phyloP scores from a whole-genome alignment of 2,329 filamentous ascomycete genomes.

The Trichoderma hamatum region DNA sequence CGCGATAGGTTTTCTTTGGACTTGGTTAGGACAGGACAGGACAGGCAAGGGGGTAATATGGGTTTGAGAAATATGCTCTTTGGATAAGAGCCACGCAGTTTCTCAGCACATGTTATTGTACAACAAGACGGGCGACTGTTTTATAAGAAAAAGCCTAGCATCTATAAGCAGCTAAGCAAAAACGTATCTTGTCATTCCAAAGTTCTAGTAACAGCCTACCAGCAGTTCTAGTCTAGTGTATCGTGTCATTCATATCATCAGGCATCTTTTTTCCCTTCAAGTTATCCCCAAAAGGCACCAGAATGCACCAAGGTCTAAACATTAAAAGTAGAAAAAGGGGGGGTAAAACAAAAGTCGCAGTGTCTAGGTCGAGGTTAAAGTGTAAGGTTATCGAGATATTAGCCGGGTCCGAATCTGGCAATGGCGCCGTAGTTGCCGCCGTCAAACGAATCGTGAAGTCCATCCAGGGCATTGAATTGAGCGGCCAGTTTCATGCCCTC shows the following conservation, averaged over 20 bases:
- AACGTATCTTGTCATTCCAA: slow-evolving; percentile 17
- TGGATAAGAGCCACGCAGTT: slow-evolving; percentile 1
- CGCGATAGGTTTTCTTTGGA: not conserved
- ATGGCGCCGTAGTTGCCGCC: slow-evolving; percentile 56
- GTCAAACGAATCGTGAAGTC: slow-evolving; percentile 55
- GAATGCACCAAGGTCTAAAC: slow-evolving; percentile 18
- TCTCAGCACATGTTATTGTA: slow-evolving; percentile 10
- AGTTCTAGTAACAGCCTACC: slow-evolving; percentile 14
- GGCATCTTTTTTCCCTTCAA: slow-evolving; percentile 5
- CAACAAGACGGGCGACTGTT: slow-evolving; percentile 14
- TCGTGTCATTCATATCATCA: slow-evolving; percentile 23
- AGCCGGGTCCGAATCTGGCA: slow-evolving; percentile 52
- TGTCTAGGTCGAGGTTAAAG: not conserved
- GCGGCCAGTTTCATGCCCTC: slow-evolving; percentile 58
- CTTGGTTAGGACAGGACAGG: not conserved
- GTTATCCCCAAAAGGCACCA: slow-evolving; percentile 2
- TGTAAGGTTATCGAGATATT: not conserved
- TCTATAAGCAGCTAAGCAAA: not conserved
- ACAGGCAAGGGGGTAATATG: not conserved
- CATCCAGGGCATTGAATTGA: slow-evolving; percentile 62
- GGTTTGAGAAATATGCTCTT: not conserved
- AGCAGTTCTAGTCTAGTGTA: slow-evolving; percentile 21
- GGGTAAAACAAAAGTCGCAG: not conserved
- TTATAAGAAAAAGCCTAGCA: not conserved
- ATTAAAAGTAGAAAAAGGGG: slow-evolving; percentile 5